Base-by-base conservation (phyloP, 2,329 filamentous ascomycete species). In the Cordyceps militaris region DNA sequence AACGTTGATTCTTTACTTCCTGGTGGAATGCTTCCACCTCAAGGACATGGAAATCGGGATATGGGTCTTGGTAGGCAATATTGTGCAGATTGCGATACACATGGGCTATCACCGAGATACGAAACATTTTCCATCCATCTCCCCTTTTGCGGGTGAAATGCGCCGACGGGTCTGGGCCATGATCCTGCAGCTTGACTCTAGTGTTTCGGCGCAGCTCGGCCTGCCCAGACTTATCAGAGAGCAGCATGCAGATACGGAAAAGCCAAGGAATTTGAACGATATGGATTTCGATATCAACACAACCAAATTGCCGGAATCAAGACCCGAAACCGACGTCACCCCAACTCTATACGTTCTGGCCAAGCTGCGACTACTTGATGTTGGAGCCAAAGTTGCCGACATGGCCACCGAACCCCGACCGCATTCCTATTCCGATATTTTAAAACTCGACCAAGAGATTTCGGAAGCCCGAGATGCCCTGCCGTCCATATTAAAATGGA, bases 61-160 rank as follows among this genome's bases (percentile, higher is more conserved):
- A 5, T 75, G 71, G 70, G 61, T 73, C 3, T 59, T 75, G 0
- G 55, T 70, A 13, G 73, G 66, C 2, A 66, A 67, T 0, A 65
- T 66, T 0, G 67, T 75, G 0, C 69, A 71, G 8, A 51, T 75
- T 1, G 67, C 68, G 32, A 64, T 75, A 60, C 69, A 68, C 5
- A 73, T 73, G 71, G 74, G 72, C 0, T 76, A 76, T 56, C 77
- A 80, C 59, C 64, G 74, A 55, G 77, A 79, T 21, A 5, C 53
- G 6, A 48, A 47, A 4, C 16, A 48, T 5, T 56, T 42, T 21
- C 32, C 21, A 14, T 26, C 21, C 9, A 56, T 56, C n/a, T 56
- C 44, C 2, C 23, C 28, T 7, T 56, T 54, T 38, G 32, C 6
- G 6, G 49, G 49, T 10, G 49, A 43, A 4, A 43, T 52, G 49